Conservation (phyloP, 345 rosid genomes). For the Linum lewisii region DNA sequence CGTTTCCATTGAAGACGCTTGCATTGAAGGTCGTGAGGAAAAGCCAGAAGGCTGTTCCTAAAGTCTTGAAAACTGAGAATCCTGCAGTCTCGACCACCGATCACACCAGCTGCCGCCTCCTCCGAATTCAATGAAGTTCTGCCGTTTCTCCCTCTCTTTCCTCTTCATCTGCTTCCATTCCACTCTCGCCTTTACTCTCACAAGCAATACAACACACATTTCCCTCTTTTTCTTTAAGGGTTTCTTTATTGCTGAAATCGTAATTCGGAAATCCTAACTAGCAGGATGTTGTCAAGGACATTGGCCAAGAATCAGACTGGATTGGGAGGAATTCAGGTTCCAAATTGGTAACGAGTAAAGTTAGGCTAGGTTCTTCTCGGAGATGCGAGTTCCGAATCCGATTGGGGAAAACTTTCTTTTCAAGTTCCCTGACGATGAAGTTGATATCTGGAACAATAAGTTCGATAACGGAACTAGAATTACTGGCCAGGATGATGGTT, state of each 20-base stretch:
- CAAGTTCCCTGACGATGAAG: conserved; percentile 46
- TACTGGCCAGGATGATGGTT: conserved; percentile 12
- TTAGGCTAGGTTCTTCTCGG: conserved; percentile 39
- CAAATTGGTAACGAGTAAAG: conserved; percentile 30
- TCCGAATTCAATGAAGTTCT: background rate
- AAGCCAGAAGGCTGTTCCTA: conserved; percentile 24
- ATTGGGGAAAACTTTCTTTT: conserved; percentile 45
- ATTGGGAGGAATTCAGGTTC: conserved; percentile 31
- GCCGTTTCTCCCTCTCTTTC: background rate
- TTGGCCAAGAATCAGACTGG: conserved; percentile 47
- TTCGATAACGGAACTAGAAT: conserved; percentile 12
- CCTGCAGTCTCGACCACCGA: background rate
- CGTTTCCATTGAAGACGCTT: conserved; percentile 48
- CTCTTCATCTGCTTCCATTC: background rate
- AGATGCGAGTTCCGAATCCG: conserved; percentile 58
- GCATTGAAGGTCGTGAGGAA: conserved; percentile 40
- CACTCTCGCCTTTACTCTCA: background rate
- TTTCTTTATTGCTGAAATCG: background rate
- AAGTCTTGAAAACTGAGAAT: background rate
- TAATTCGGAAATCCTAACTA: background rate
- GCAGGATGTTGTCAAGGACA: conserved; percentile 61
- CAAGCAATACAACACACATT: background rate
- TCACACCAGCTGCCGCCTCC: background rate
- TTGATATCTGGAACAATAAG: conserved; percentile 34
- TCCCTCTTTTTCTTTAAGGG: background rate